A percentile compares a stretch with the other conserved stretches of the same genome.
phyloP scores from a whole-genome alignment of 148 eudicot genomes.

The Rhododendron simsii region DNA sequence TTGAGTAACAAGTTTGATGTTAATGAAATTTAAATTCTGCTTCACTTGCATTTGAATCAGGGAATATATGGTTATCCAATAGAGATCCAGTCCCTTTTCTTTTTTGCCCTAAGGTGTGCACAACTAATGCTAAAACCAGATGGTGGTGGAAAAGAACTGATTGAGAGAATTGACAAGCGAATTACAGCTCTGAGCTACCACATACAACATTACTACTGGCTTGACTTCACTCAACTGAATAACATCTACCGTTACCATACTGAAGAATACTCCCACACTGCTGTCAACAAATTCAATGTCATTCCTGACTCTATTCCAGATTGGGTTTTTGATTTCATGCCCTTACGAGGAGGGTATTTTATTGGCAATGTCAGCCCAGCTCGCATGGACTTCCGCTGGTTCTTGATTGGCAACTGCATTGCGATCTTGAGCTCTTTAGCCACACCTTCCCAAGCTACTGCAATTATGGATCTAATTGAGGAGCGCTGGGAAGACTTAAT shows the following conservation, averaged over 20 bases:
- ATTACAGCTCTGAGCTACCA: conserved; percentile 55
- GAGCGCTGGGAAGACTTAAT: conserved; percentile 62
- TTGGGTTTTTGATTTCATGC: conserved; percentile 59
- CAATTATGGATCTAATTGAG: conserved; percentile 66
- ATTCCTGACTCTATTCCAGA: conserved; percentile 38
- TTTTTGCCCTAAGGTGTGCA: conserved; percentile 60
- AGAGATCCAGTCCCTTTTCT: conserved; percentile 74
- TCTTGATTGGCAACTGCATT: conserved; percentile 51
- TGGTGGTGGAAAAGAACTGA: conserved; percentile 40
- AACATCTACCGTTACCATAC: conserved; percentile 54
- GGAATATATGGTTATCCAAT: conserved; percentile 67
- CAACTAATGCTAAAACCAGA: conserved; percentile 49
- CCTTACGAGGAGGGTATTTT: conserved; percentile 51
- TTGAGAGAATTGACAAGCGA: conserved; percentile 41
- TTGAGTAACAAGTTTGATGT: too few species aligned
- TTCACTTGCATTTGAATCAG: conserved; percentile 20
- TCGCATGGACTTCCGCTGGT: conserved; percentile 72
- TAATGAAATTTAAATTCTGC: too few species aligned
- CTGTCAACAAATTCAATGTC: too few species aligned
- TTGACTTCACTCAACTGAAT: conserved; percentile 58
- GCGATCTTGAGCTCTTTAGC: conserved; percentile 54
- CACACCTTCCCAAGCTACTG: conserved; percentile 46
- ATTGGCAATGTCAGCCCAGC: conserved; percentile 71
- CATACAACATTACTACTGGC: conserved; percentile 59
- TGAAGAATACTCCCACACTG: conserved; percentile 51